Conservation (phyloP, 164 flowering plant species). For the Stephania yunnanensis region DNA sequence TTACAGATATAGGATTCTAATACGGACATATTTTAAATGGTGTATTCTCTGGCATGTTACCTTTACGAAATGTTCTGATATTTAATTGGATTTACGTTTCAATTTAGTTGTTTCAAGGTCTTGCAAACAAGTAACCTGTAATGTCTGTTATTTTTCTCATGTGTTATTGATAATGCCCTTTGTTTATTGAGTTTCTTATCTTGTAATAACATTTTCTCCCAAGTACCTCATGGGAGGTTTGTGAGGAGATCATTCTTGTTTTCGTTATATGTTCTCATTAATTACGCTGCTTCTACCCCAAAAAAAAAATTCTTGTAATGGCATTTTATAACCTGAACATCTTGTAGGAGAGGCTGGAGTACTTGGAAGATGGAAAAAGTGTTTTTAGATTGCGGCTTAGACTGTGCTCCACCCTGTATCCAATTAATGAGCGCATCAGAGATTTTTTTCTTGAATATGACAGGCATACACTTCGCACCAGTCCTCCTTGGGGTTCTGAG, state of each 20-base stretch:
- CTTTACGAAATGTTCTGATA: too few relatives aligned
- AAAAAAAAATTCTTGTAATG: background rate
- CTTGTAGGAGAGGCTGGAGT: conserved; percentile 85
- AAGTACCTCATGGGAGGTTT: too few relatives aligned
- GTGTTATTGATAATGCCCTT: background rate
- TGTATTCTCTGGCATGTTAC: background rate
- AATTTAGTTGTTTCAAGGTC: background rate
- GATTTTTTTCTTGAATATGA: conserved; percentile 98
- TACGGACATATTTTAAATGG: background rate
- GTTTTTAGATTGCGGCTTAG: conserved; percentile 71
- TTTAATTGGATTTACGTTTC: background rate
- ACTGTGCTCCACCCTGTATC: conserved; percentile 83
- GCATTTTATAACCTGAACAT: conserved; percentile 9
- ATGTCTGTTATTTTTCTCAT: background rate
- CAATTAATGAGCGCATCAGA: conserved; percentile 85
- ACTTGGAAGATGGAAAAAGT: conserved; percentile 87
- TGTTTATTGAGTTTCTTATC: background rate
- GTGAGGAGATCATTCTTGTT: too few relatives aligned
- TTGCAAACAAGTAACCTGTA: background rate
- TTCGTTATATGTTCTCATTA: too few relatives aligned
- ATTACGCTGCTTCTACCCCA: too few relatives aligned
- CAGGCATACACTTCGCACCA: conserved; percentile 90
- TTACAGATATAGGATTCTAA: too few relatives aligned
- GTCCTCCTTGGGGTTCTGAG: conserved; percentile 99
- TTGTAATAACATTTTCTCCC: background rate